Evolutionary conservation across 2,329 filamentous ascomycete species (phyloP), one percentile per base, ranked within the genome.

Genomic region (Cladosporium sp.): DNA sequence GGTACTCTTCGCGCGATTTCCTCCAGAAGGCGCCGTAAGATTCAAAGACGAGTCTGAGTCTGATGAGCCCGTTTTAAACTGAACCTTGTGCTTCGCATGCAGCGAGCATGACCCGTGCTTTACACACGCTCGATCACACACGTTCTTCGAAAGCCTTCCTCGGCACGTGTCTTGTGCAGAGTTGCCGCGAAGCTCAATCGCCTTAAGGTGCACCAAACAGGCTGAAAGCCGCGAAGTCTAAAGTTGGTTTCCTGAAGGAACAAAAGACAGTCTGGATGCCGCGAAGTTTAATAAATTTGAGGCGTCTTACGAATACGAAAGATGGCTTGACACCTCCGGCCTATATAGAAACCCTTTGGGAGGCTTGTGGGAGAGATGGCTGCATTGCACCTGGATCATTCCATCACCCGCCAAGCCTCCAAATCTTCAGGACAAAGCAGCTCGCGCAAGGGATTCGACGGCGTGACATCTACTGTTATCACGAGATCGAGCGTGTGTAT

Each of bases 1-100:
- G 2, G 70, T 85, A 39, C 74, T 81, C 2, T 76, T 81, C 56
- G 79, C 81, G 18, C 75, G 77, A 21, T 82, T 83, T 63, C 82
- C 82, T 26, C 81, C 81, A 0, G 70, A 75, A 3, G 79, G 80
- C 2, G 80, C 80, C 10, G 32, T 28, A 14, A 59, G 63, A 46
- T 59, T 25, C 16, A 58, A 28, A 32, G 60, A 46, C 4, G 60
- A 56, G 4, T 21, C 43, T 0, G 26, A 36, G 18, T 18, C 26
- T 32, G 34, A 58, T 3, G 56, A 30, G 14, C 16, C 26, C 5
- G 18, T 5, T 3, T 28, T 6, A 5, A 21, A 54, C 3, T 54
- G 51, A 54, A 21, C 26, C 25, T 21, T 46, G 10, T 46, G n/a
- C 39, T 5, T 46, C 39, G 39, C 8, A 1, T 13, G 18, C 39